Percentiles rank a stretch among this genome's conserved stretches.
Conservation (phyloP, 179 eudicot species). For the Beta corolliflora region DNA sequence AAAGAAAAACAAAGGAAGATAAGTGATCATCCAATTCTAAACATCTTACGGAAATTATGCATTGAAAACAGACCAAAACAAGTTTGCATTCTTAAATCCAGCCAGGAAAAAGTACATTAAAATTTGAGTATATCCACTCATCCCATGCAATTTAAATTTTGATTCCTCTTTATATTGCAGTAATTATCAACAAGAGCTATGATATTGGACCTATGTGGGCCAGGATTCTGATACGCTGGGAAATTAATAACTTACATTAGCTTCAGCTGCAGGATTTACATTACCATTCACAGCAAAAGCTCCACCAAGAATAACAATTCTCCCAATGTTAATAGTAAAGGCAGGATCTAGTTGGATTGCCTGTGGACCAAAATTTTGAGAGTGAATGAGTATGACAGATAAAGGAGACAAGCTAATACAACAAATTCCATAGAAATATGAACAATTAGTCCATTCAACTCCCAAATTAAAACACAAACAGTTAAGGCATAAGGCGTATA, state of each 20-base stretch:
- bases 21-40: too few relatives aligned
- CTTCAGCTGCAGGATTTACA: slow-evolving; percentile 97
- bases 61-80: too few relatives aligned
- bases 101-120: too few relatives aligned
- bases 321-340: slow-evolving; percentile 66
- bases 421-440: neutral
- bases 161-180: too few relatives aligned
- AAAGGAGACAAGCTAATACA: neutral
- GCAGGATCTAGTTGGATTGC: slow-evolving; percentile 74
- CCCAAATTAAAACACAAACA: neutral
- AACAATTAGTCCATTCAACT: neutral
- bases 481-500: neutral
- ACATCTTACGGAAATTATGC: too few relatives aligned
- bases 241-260: slow-evolving; percentile 63
- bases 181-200: too few relatives aligned
- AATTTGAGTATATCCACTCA: too few relatives aligned
- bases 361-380: slow-evolving; percentile 36
- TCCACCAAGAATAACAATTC: slow-evolving; percentile 88
- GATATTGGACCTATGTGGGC: too few relatives aligned
- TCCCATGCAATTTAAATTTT: too few relatives aligned
- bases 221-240: neutral
- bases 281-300: slow-evolving; percentile 95
- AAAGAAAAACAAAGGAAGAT: neutral
- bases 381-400: neutral
- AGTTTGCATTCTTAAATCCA: too few relatives aligned